phyloP scores from a whole-genome alignment of 495 filamentous ascomycete species.

The Penicillium turbatum region DNA sequence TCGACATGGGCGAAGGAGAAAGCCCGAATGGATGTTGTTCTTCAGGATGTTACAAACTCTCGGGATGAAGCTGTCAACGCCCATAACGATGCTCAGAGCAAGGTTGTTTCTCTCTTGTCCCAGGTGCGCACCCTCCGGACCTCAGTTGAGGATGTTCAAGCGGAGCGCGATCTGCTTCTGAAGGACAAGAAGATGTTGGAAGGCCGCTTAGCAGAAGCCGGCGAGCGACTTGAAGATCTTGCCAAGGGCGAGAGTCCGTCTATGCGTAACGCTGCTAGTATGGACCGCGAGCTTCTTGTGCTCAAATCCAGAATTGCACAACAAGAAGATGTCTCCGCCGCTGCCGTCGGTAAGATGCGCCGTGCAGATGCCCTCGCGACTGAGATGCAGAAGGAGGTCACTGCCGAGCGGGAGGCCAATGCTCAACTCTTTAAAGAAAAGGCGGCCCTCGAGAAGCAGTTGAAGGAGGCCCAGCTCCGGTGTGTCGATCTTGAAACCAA shows the following conservation, averaged over 20 bases:
- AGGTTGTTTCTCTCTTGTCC: conserved; percentile 84
- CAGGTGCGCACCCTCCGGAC: conserved; percentile 83
- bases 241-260: conserved; percentile 82
- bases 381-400: conserved; percentile 93
- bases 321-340: conserved; percentile 87
- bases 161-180: conserved; percentile 77
- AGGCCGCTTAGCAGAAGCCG: conserved; percentile 79
- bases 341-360: conserved; percentile 97
- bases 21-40: conserved; percentile 79
- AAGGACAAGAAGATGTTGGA: conserved; percentile 92
- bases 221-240: conserved; percentile 87
- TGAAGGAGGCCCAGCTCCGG: conserved; percentile 86
- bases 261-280: conserved; percentile 84
- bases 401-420: conserved; percentile 80
- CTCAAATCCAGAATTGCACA: conserved; percentile 87
- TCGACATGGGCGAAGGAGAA: conserved; percentile 99
- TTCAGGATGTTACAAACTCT: conserved; percentile 83
- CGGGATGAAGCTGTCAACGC: conserved; percentile 89
- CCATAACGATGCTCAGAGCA: conserved; percentile 91
- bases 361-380: conserved; percentile 81
- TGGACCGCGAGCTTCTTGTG: conserved; percentile 85
- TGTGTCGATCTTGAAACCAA: conserved; percentile 95
- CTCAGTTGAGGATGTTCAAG: conserved; percentile 77
- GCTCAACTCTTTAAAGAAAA: conserved; percentile 89
- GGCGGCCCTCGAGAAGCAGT: conserved; percentile 78